Percentiles rank a stretch among this genome's conserved stretches.
These are phyloP conservation scores for Pythium phragmitis DNA, from an alignment of 352 stramenopile genomes.

Conservation along the genomic window DNA sequence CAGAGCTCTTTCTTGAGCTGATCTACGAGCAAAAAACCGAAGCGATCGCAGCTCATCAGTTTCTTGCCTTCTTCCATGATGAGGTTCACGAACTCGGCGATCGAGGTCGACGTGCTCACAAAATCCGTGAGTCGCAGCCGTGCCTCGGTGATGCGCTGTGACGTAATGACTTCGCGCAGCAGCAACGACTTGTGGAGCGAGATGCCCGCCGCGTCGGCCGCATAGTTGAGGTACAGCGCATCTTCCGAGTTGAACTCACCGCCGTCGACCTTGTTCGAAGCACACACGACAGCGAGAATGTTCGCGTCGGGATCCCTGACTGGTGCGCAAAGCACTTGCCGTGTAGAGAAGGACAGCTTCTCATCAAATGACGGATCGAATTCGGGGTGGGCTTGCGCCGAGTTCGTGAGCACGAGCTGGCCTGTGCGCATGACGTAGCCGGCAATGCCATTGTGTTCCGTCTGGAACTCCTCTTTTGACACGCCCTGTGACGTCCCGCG, in stretches of 20 bases:
- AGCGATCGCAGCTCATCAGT: slow-evolving; percentile 75
- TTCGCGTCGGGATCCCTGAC: slow-evolving; percentile 55
- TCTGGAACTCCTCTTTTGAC: slow-evolving; percentile 34
- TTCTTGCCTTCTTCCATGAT: slow-evolving; percentile 75
- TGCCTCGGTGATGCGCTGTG: slow-evolving; percentile 70
- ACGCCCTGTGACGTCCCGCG: slow-evolving; percentile 5
- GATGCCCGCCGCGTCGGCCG: slow-evolving; percentile 62
- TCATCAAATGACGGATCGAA: slow-evolving; percentile 70
- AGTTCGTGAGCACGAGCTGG: slow-evolving; percentile 68
- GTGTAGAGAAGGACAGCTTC: slow-evolving; percentile 62
- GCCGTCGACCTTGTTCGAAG: slow-evolving; percentile 72
- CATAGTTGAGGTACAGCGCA: slow-evolving; percentile 72
- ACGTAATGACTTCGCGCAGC: slow-evolving; percentile 65
- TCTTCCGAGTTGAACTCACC: slow-evolving; percentile 69
- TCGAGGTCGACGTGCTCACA: slow-evolving; percentile 55
- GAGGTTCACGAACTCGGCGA: slow-evolving; percentile 49
- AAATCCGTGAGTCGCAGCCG: slow-evolving; percentile 65
- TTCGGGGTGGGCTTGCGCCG: slow-evolving; percentile 56
- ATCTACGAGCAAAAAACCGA: slow-evolving; percentile 66
- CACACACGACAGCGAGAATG: slow-evolving; percentile 64
- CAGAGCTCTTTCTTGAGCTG: slow-evolving; percentile 80
- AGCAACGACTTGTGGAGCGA: slow-evolving; percentile 69
- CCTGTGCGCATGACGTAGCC: slow-evolving; percentile 63
- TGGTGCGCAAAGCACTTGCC: slow-evolving; percentile 59
- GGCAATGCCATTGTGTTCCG: slow-evolving; percentile 64